A percentile compares a stretch with the other conserved stretches of the same genome.
Evolutionary conservation across 345 rosid species (phyloP).

Genomic region (Citrus inodora): DNA sequence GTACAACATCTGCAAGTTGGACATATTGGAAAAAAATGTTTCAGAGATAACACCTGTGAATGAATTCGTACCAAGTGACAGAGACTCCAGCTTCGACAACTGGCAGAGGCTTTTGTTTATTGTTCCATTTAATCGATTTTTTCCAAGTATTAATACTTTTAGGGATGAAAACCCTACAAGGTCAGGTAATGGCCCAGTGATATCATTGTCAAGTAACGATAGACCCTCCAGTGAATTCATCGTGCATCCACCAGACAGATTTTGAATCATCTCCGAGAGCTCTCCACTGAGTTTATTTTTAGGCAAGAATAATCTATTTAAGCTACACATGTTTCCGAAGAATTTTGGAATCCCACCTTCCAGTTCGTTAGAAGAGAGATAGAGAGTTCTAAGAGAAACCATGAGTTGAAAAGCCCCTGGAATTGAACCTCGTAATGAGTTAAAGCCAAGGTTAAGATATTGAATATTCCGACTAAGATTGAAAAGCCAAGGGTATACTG

Average conservation of each 20-base stretch:
- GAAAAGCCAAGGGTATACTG: not conserved
- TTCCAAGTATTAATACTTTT: too few relatives aligned
- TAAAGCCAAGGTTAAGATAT: not conserved
- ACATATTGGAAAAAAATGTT: not conserved
- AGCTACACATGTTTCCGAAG: too few relatives aligned
- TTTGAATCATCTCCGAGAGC: too few relatives aligned
- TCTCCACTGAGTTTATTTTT: too few relatives aligned
- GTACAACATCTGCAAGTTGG: not conserved
- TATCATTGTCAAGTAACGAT: not conserved
- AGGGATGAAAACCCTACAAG: not conserved
- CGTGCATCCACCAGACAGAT: too few relatives aligned
- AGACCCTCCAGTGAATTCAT: not conserved
- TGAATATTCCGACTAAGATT: not conserved
- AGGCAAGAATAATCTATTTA: too few relatives aligned
- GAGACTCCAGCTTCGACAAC: too few relatives aligned
- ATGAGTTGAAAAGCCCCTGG: not conserved
- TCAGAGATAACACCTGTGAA: too few relatives aligned
- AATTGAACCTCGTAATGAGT: not conserved
- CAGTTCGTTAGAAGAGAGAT: not conserved
- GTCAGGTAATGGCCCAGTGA: slow-evolving; percentile 11
- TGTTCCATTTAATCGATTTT: too few relatives aligned
- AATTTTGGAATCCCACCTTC: too few relatives aligned
- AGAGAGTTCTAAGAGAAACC: not conserved
- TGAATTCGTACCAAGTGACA: too few relatives aligned
- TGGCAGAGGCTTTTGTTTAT: too few relatives aligned